Percentiles rank a stretch among this genome's conserved stretches.
These are phyloP conservation scores for Epichloe elymi DNA, from an alignment of 2,329 filamentous ascomycete genomes.

Conservation along the genomic window DNA sequence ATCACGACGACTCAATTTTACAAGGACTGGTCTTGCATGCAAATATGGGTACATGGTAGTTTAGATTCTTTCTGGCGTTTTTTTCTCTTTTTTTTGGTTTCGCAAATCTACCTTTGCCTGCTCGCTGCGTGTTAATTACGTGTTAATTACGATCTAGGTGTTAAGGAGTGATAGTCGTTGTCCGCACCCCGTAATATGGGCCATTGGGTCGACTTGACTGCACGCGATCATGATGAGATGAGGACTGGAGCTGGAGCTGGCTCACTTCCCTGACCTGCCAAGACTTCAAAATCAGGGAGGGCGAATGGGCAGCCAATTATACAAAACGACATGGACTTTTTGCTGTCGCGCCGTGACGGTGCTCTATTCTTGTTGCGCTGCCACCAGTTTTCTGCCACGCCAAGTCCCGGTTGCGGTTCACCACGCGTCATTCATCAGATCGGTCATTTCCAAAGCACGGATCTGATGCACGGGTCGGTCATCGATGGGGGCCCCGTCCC, in stretches of 20 bases:
- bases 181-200: too few relatives aligned
- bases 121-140: not conserved
- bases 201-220: too few relatives aligned
- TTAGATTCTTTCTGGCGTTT: not conserved
- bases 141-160: too few relatives aligned
- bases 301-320: not conserved
- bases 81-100: not conserved
- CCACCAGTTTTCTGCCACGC: not conserved
- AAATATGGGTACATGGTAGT: conserved; percentile 3
- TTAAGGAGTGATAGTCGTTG: too few relatives aligned
- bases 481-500: not conserved
- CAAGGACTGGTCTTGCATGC: conserved; percentile 1
- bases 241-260: too few relatives aligned
- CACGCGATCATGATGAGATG: too few relatives aligned
- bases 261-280: not conserved
- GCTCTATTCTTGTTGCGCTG: too few relatives aligned
- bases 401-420: not conserved
- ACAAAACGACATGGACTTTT: too few relatives aligned
- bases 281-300: not conserved
- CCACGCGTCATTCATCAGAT: not conserved
- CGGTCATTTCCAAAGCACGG: not conserved
- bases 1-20: conserved; percentile 5
- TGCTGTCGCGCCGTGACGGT: too few relatives aligned
- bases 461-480: not conserved
- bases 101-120: conserved; percentile 1